These are phyloP conservation scores for Boletus hoseneyae DNA, from an alignment of 1,284 basidiomycete species.

Conservation along the genomic window DNA sequence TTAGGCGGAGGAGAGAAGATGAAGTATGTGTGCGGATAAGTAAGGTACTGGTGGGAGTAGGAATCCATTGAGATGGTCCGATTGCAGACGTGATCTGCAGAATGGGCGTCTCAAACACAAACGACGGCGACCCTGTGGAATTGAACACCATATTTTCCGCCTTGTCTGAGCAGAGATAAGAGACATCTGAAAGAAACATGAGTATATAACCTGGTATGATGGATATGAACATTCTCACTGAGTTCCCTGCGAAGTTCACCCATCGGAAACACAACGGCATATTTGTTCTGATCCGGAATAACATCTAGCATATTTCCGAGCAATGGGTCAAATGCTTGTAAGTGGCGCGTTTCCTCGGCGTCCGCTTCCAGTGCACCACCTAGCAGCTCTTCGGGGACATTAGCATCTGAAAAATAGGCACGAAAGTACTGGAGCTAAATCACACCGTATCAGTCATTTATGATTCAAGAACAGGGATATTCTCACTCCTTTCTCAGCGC, in stretches of 20 bases:
- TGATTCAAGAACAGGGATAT: not conserved
- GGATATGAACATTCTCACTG: slow-evolving; percentile 42
- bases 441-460: slow-evolving; percentile 6
- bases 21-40: slow-evolving; percentile 31
- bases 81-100: slow-evolving; percentile 29
- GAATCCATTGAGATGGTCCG: slow-evolving; percentile 21
- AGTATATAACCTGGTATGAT: slow-evolving; percentile 4
- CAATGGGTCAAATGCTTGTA: slow-evolving; percentile 52
- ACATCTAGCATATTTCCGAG: slow-evolving; percentile 49
- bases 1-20: slow-evolving; percentile 28
- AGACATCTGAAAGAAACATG: slow-evolving; percentile 44
- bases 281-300: slow-evolving; percentile 31
- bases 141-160: slow-evolving; percentile 36
- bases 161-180: slow-evolving; percentile 36
- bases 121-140: slow-evolving; percentile 39
- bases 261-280: slow-evolving; percentile 56
- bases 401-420: slow-evolving; percentile 66
- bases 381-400: slow-evolving; percentile 61
- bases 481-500: slow-evolving; percentile 62
- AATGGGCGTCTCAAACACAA: slow-evolving; percentile 32
- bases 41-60: slow-evolving; percentile 27
- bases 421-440: slow-evolving; percentile 64
- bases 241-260: slow-evolving; percentile 56
- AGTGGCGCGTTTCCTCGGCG: slow-evolving; percentile 31
- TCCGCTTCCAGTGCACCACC: slow-evolving; percentile 51